Evolutionary conservation across 192 early-diverging fungal species (phyloP).

Genomic region (Dimargaris xerosporica): DNA sequence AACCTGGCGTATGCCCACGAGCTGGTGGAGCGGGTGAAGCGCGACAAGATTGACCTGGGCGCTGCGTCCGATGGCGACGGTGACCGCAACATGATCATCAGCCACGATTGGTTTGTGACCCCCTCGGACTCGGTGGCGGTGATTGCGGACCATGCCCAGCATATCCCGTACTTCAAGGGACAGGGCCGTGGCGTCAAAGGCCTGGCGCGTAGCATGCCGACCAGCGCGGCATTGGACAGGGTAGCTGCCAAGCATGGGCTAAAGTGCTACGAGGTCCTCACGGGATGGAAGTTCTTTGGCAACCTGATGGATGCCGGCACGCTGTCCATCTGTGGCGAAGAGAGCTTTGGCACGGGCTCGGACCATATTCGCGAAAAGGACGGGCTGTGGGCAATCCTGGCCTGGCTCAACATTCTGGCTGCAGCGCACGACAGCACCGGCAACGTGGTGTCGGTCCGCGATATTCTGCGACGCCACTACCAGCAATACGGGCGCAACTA

Average conservation of each 20-base stretch:
- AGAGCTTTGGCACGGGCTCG: constrained; percentile 95
- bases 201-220: constrained; percentile 93
- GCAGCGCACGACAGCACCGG: constrained; percentile 39
- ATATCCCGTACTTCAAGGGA: constrained; percentile 86
- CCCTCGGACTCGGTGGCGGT: constrained; percentile 95
- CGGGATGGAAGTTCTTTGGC: constrained; percentile 95
- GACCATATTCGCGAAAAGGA: constrained; percentile 99
- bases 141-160: constrained; percentile 75
- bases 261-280: constrained; percentile 77
- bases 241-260: constrained; percentile 74
- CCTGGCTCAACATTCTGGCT: constrained; percentile 93
- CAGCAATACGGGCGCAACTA: constrained; percentile 86
- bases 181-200: constrained; percentile 70
- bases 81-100: constrained; percentile 96
- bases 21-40: constrained; percentile 74
- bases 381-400: constrained; percentile 93
- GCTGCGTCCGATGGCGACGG: constrained; percentile 98
- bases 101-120: constrained; percentile 87
- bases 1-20: constrained; percentile 95
- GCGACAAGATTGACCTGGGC: constrained; percentile 69
- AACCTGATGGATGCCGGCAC: constrained; percentile 95
- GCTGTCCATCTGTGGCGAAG: constrained; percentile 92
- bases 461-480: constrained; percentile 72
- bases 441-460: constrained; percentile 42
- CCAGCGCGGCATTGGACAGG: constrained; percentile 72